Evolutionary conservation across 2,329 filamentous ascomycete species (phyloP).

Genomic region (Chaetomium strumarium): DNA sequence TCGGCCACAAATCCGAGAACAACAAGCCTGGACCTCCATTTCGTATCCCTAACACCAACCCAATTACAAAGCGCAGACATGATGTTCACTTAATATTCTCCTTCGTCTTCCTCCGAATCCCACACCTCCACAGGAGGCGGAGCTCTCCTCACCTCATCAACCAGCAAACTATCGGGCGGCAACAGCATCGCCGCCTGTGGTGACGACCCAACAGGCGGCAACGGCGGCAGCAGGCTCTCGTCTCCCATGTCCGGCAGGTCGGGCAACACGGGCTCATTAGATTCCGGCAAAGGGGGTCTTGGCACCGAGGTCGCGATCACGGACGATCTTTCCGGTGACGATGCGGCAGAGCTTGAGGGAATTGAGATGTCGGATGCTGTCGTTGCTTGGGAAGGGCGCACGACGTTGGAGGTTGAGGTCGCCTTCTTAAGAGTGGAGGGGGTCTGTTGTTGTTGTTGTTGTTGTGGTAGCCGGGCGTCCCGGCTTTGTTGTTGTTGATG

Average conservation of each 20-base stretch:
- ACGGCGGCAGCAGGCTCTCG: neutral
- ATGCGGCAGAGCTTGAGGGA: slow-evolving; percentile 16
- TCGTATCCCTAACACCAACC: neutral
- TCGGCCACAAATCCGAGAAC: neutral
- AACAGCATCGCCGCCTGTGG: slow-evolving; percentile 14
- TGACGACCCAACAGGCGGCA: neutral
- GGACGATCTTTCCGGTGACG: neutral
- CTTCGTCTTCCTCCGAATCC: slow-evolving; percentile 28
- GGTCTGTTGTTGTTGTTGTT: neutral
- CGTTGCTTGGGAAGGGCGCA: slow-evolving; percentile 40
- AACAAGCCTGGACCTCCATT: neutral
- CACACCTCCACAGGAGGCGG: slow-evolving; percentile 31
- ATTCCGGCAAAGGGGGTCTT: slow-evolving; percentile 8
- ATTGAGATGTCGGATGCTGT: slow-evolving; percentile 36
- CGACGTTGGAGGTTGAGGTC: neutral
- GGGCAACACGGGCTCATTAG: slow-evolving; percentile 10
- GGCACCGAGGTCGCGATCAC: slow-evolving; percentile 6
- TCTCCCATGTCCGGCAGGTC: neutral
- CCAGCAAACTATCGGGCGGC: slow-evolving; percentile 35
- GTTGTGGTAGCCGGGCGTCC: slow-evolving; percentile 1
- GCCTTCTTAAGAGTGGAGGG: neutral
- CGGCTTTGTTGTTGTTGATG: slow-evolving; percentile 5
- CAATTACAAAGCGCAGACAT: too few species aligned
- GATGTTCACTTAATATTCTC: neutral
- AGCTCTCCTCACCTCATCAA: slow-evolving; percentile 29